A percentile compares a stretch with the other conserved stretches of the same genome.
Conservation (phyloP, 2,329 filamentous ascomycete genomes). For the Fusarium camptoceras region DNA sequence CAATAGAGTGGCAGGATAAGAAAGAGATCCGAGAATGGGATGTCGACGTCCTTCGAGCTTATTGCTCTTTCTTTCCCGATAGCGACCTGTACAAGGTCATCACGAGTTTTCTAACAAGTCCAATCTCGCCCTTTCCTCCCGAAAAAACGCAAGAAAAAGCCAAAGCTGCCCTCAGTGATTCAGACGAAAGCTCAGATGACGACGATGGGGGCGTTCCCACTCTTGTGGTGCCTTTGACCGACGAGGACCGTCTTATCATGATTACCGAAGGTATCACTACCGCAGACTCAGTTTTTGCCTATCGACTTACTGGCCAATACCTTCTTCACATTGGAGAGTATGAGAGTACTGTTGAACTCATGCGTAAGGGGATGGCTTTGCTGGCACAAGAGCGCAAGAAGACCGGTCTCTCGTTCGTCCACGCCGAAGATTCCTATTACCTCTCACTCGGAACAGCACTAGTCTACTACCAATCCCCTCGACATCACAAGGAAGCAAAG, state of each 20-base stretch:
- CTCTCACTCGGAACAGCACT: slow-evolving; percentile 86
- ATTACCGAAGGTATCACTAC: slow-evolving; percentile 80
- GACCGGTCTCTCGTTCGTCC: slow-evolving; percentile 75
- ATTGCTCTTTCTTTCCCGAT: slow-evolving; percentile 85
- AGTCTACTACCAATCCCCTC: slow-evolving; percentile 89
- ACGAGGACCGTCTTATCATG: slow-evolving; percentile 83
- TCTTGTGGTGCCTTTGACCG: slow-evolving; percentile 69
- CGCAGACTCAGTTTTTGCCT: slow-evolving; percentile 80
- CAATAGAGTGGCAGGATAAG: slow-evolving; percentile 88
- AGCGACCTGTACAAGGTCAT: slow-evolving; percentile 85
- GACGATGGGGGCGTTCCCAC: slow-evolving; percentile 67
- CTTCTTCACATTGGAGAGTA: slow-evolving; percentile 89
- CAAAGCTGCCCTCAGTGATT: slow-evolving; percentile 49
- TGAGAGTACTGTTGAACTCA: slow-evolving; percentile 81
- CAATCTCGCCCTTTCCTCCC: slow-evolving; percentile 82
- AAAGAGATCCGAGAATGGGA: slow-evolving; percentile 83
- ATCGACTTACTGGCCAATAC: slow-evolving; percentile 85
- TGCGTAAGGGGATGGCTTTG: slow-evolving; percentile 77
- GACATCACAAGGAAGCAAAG: slow-evolving; percentile 90
- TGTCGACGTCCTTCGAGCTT: slow-evolving; percentile 80
- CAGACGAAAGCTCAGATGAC: slow-evolving; percentile 69
- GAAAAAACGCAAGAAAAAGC: slow-evolving; percentile 43
- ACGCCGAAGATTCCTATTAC: slow-evolving; percentile 79
- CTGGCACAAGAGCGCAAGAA: slow-evolving; percentile 70
- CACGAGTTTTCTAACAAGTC: slow-evolving; percentile 83